Base-by-base conservation (phyloP, 768 basidiomycete genomes). In the Mycena albidolilacea region DNA sequence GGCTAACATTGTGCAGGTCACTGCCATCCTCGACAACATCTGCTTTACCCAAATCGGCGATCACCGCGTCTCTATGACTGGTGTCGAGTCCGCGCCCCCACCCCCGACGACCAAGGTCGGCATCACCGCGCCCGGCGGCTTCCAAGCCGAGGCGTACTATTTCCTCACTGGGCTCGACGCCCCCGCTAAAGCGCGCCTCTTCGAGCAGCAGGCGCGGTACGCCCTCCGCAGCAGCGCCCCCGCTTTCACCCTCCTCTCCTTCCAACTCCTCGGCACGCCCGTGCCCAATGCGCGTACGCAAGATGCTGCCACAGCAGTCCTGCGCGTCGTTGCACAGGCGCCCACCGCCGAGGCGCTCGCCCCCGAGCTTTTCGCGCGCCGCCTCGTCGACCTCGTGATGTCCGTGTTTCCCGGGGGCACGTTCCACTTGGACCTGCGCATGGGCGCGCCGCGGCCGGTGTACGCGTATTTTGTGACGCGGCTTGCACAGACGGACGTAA, bases 41-140 rank as follows among this genome's bases (percentile, higher is more conserved):
- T 5, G 30, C 5, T 75, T 75, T 41, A 73, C 71, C 11, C 75
- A 75, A 58, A 57, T 75, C 17, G 75, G 44, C 3, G 41, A 61
- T 41, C 46, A 75, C 58, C 75, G 75, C 17, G 75, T 75, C 37
- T 62, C 75, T 21, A 54, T 75, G 57, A 57, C 67, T n/a, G 71
- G 75, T 39, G 52, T 75, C 37, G n/a, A 58, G 21, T 55, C 14
- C 15, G 70, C 75, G 1, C 75, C 75, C 6, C 71, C 75, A n/a
- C 75, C 75, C 0, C 63, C 75, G 15, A 75, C 75, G 44, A 75
- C 75, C 58, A 75, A 75, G 23, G 71, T 75, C 5, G 75, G 75
- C 30, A 55, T 75, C 41, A 72, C 75, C 7, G 75, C 71, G 8
- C 67, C 37, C 65, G 75, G 75, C 58, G 75, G 75, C 59, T 75